Conservation (phyloP, 148 eudicot species). For the Chenopodium quinoa region DNA sequence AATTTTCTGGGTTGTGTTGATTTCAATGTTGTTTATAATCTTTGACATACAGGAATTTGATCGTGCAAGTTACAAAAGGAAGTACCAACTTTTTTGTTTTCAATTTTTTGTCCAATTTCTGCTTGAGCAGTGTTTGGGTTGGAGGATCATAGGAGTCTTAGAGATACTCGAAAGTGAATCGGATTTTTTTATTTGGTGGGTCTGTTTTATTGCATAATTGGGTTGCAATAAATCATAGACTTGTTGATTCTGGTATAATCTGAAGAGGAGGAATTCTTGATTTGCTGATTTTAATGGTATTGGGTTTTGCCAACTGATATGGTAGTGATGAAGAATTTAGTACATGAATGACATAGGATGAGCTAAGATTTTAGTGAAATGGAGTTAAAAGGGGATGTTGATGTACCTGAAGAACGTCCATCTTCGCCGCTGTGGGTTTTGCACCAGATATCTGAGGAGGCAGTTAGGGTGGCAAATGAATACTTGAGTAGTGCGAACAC, state of each 20-base stretch:
- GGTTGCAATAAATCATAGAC: conserved; percentile 20
- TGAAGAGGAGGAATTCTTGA: not conserved
- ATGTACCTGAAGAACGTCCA: conserved; percentile 41
- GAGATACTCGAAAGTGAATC: not conserved
- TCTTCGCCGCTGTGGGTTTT: conserved; percentile 54
- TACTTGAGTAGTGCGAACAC: conserved; percentile 38
- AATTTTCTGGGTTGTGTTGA: conserved; percentile 11
- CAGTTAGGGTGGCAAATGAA: conserved; percentile 65
- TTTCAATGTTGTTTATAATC: conserved; percentile 22
- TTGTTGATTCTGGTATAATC: conserved; percentile 1
- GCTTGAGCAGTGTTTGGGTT: conserved; percentile 10
- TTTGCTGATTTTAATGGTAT: conserved; percentile 13
- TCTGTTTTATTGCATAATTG: not conserved
- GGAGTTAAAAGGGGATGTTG: conserved; percentile 48
- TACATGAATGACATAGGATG: conserved; percentile 27
- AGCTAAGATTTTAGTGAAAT: conserved; percentile 32
- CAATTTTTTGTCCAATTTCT: not conserved
- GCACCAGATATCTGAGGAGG: conserved; percentile 69
- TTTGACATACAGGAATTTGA: conserved; percentile 26
- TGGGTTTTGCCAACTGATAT: conserved; percentile 22
- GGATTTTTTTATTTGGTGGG: conserved; percentile 21
- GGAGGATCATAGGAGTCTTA: not conserved
- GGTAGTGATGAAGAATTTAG: conserved; percentile 10
- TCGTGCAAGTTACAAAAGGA: conserved; percentile 15
- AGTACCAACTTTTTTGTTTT: not conserved